phyloP scores from a whole-genome alignment of 1,139 yeast species.

The Candida pseudoviswanathii region DNA sequence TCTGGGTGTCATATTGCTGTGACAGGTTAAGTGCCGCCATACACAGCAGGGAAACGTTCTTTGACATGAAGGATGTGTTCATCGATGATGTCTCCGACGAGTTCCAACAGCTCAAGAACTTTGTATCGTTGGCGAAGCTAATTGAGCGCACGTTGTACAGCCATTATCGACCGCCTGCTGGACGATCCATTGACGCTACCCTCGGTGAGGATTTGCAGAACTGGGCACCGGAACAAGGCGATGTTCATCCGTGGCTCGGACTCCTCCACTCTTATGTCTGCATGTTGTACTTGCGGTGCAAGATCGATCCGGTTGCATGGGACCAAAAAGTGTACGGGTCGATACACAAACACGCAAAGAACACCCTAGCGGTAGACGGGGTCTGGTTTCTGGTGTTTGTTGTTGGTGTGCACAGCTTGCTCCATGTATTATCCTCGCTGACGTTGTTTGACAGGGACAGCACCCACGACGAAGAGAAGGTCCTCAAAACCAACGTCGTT shows the following conservation, averaged over 20 bases:
- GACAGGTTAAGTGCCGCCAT: constrained; percentile 28
- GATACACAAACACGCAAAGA: neutral
- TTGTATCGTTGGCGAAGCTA: constrained; percentile 21
- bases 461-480: neutral
- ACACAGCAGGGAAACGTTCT: constrained; percentile 26
- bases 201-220: constrained; percentile 20
- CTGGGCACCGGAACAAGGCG: constrained; percentile 10
- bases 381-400: constrained; percentile 20
- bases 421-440: constrained; percentile 26
- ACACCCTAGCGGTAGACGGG: constrained; percentile 2
- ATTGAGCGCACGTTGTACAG: constrained; percentile 23
- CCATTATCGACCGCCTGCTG: constrained; percentile 27
- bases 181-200: constrained; percentile 18
- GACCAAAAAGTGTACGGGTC: constrained; percentile 11
- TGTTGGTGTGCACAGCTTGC: constrained; percentile 23
- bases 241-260: constrained; percentile 16
- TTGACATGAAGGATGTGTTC: constrained; percentile 22
- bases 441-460: constrained; percentile 11
- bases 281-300: constrained; percentile 24
- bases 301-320: constrained; percentile 26
- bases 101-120: constrained; percentile 24
- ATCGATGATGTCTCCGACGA: constrained; percentile 21
- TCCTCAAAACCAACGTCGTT: neutral
- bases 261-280: constrained; percentile 20
- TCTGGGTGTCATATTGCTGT: constrained; percentile 28